phyloP scores from a whole-genome alignment of 1,284 basidiomycete genomes.

The Thecaphora thlaspeos region DNA sequence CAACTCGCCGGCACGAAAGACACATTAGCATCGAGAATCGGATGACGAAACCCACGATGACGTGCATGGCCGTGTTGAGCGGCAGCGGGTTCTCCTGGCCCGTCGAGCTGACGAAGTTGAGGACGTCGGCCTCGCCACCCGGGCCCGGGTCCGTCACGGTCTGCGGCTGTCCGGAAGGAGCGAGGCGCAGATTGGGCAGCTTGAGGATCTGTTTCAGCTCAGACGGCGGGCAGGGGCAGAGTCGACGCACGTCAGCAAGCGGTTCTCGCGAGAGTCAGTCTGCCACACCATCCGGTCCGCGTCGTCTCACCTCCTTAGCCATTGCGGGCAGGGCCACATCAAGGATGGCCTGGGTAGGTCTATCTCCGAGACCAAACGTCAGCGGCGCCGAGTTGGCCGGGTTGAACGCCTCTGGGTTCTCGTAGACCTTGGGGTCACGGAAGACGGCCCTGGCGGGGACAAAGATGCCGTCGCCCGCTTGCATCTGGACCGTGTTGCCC shows the following conservation, averaged over 20 bases:
- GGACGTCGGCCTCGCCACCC: slow-evolving; percentile 14
- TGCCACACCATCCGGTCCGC: too few relatives aligned
- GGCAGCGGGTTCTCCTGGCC: slow-evolving; percentile 28
- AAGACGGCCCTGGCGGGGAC: slow-evolving; percentile 26
- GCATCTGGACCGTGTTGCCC: slow-evolving; percentile 15
- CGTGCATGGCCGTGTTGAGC: slow-evolving; percentile 30
- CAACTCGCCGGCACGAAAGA: too few relatives aligned
- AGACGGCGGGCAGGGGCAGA: too few relatives aligned
- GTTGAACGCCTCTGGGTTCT: slow-evolving; percentile 17
- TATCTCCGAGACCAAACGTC: slow-evolving; percentile 30
- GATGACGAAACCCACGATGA: slow-evolving; percentile 16
- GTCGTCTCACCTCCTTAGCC: slow-evolving; percentile 1
- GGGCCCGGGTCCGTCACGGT: slow-evolving; percentile 23
- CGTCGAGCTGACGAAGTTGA: slow-evolving; percentile 23
- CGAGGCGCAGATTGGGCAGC: slow-evolving; percentile 19
- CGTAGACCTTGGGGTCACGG: slow-evolving; percentile 22
- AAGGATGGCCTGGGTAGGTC: slow-evolving; percentile 23
- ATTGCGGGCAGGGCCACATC: slow-evolving; percentile 29
- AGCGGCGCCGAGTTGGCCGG: slow-evolving; percentile 12
- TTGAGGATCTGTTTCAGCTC: slow-evolving; percentile 23
- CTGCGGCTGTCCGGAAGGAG: slow-evolving; percentile 22
- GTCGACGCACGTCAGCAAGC: too few relatives aligned
- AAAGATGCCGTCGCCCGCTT: slow-evolving; percentile 27
- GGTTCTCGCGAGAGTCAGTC: too few relatives aligned
- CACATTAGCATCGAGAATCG: too few relatives aligned